These are phyloP conservation scores for Penicillium silybi DNA, from an alignment of 495 filamentous ascomycete genomes.

Conservation along the genomic window DNA sequence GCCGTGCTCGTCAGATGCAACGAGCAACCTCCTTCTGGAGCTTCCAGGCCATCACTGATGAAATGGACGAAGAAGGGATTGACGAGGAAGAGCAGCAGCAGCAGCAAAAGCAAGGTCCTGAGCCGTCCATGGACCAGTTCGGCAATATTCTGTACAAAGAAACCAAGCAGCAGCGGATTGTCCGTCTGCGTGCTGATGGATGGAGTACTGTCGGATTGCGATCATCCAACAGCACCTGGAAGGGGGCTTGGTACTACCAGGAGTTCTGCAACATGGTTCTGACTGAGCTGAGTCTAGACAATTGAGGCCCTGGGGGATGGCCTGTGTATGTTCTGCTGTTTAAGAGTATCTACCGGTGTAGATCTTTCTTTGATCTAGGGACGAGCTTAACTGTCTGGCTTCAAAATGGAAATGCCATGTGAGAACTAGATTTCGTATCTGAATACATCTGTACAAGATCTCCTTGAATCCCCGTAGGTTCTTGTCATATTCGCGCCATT, in stretches of 20 bases:
- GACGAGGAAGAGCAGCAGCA: not conserved
- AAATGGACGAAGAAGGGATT: not conserved
- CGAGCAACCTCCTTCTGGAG: slow-evolving; percentile 41
- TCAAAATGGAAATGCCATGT: not conserved
- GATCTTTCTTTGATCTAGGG: not conserved
- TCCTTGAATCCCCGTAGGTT: not conserved
- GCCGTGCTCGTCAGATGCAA: slow-evolving; percentile 16
- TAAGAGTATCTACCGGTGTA: not conserved
- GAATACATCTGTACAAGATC: not conserved
- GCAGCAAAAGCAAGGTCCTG: not conserved
- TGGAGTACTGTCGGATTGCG: slow-evolving; percentile 35
- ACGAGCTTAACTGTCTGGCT: not conserved
- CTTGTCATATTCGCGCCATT: not conserved
- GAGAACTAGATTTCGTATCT: not conserved
- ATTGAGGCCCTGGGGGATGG: not conserved
- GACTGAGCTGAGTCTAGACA: slow-evolving; percentile 28
- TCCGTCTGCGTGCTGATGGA: slow-evolving; percentile 28
- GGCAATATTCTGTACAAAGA: slow-evolving; percentile 23
- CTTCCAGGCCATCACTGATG: slow-evolving; percentile 24
- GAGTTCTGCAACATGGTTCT: slow-evolving; percentile 29
- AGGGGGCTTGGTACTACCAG: slow-evolving; percentile 36
- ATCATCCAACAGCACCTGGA: slow-evolving; percentile 29
- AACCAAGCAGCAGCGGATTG: slow-evolving; percentile 33
- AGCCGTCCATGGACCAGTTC: slow-evolving; percentile 13
- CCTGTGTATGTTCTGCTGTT: not conserved